Conservation (phyloP, 345 rosid species). For the Punica granatum region DNA sequence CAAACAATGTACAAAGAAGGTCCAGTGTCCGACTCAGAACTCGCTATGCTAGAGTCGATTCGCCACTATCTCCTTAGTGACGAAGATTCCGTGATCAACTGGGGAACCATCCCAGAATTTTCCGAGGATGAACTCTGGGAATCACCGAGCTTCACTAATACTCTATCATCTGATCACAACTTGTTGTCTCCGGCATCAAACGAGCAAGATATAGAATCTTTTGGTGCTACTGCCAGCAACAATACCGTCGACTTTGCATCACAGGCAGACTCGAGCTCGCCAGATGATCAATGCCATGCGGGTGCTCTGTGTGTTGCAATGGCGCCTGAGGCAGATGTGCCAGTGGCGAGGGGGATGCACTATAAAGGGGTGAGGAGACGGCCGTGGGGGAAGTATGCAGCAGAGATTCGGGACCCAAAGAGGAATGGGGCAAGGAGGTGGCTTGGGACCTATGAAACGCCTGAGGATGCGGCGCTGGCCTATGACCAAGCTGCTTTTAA, state of each 20-base stretch:
- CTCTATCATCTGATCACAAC: background rate
- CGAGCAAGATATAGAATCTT: background rate
- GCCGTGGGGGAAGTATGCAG: too few species aligned
- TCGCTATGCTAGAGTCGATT: conserved; percentile 11
- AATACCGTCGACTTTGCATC: background rate
- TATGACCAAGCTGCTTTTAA: conserved; percentile 3
- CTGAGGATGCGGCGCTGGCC: too few species aligned
- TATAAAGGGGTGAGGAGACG: conserved; percentile 15
- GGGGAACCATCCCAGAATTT: background rate
- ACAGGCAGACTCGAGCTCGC: background rate
- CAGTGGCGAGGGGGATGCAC: background rate
- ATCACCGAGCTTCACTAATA: background rate
- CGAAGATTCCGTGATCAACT: too few species aligned
- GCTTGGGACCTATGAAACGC: conserved; percentile 61
- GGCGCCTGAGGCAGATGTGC: background rate
- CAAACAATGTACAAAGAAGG: background rate
- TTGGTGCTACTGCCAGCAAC: background rate
- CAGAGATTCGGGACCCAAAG: conserved; percentile 31
- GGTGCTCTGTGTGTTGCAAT: background rate
- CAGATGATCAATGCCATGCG: background rate
- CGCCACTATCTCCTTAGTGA: conserved; percentile 17
- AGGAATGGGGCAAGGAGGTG: conserved; percentile 56
- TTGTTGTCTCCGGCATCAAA: too few species aligned
- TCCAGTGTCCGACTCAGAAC: background rate
- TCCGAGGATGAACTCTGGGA: background rate